Evolutionary conservation across 1,139 yeast genomes (phyloP), one percentile per base, ranked within the genome.

Genomic region (Blastobotrys indianensis): DNA sequence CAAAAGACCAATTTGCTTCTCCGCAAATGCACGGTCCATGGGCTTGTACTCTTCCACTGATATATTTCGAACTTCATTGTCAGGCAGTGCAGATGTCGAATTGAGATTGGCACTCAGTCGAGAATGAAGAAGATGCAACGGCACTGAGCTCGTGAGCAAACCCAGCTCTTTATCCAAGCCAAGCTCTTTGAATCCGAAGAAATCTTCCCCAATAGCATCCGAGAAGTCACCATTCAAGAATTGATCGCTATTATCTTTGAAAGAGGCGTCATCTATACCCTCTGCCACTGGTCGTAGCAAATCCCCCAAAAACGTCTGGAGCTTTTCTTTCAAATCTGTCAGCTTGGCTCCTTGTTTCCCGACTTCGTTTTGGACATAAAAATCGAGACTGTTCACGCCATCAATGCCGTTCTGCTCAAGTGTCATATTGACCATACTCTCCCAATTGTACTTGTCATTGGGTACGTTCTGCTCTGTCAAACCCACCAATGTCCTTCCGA

Each of bases 161-260:
- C 94, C 90, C 63, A 86, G 83, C 63, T 94, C 99, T 59, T 83
- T 85, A 59, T 92, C 98, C 52, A 94, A 71, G 0, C 98, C 98
- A 41, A 94, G 72, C 56, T 90, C 97, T 59, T 78, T 84, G 70
- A 94, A 94, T 0, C 99, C 99, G 69, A 94, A 94, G 73, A 90
- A 92, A 66, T 94, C 99, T 44, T 70, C 74, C 11, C 98, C 98
- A 42, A 92, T 70, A 53, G 88, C 96, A 58, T 79, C 84, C 1
- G 96, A 83, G 62, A 92, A 94, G 58, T 88, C 97, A 49, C 99
- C 99, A 16, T 94, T 85, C 56, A 90, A 70, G 59, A 90, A 92
- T 62, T 90, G 95, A 53, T 92, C 97, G 61, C 95, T 85, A 58
- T 88, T 86, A 60, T 92, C 98, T 37, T 73, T 80, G 64, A 92